These are phyloP conservation scores for Chrysosporium queenslandicum DNA, from an alignment of 2,329 filamentous ascomycete genomes.

Conservation along the genomic window DNA sequence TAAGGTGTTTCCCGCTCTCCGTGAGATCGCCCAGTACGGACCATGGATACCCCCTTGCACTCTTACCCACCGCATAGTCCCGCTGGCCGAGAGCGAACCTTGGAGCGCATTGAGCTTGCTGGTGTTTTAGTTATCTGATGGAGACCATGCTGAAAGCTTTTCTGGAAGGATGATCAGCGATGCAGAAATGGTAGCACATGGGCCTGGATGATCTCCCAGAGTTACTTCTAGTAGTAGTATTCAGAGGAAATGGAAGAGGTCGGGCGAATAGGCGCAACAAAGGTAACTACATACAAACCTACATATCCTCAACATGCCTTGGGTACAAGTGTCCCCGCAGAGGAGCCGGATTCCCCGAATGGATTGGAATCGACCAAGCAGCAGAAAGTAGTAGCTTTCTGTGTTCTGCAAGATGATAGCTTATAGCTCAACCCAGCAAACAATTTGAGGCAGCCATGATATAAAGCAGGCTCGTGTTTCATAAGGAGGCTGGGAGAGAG, in stretches of 20 bases:
- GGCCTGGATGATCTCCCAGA: too few species aligned
- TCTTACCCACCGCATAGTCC: not conserved
- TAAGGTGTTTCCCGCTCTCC: too few species aligned
- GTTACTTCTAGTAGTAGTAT: too few species aligned
- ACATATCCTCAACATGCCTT: too few species aligned
- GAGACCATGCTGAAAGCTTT: too few species aligned
- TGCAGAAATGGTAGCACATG: too few species aligned
- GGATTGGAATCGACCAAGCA: too few species aligned
- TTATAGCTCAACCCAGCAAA: not conserved
- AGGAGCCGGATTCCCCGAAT: not conserved
- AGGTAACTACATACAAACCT: too few species aligned
- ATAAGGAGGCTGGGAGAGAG: not conserved
- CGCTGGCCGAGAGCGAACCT: conserved; percentile 6
- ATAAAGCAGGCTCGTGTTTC: not conserved
- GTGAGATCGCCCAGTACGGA: not conserved
- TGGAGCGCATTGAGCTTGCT: not conserved
- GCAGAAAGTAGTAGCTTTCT: not conserved
- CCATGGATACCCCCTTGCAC: conserved; percentile 10
- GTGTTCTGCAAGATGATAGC: too few species aligned
- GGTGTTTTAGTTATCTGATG: not conserved
- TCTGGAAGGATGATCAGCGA: not conserved
- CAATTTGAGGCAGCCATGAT: not conserved
- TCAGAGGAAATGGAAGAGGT: too few species aligned
- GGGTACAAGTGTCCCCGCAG: too few species aligned
- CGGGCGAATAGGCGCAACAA: too few species aligned